Base-by-base conservation (phyloP, 2,329 filamentous ascomycete species). In the Aspergillus jensenii region DNA sequence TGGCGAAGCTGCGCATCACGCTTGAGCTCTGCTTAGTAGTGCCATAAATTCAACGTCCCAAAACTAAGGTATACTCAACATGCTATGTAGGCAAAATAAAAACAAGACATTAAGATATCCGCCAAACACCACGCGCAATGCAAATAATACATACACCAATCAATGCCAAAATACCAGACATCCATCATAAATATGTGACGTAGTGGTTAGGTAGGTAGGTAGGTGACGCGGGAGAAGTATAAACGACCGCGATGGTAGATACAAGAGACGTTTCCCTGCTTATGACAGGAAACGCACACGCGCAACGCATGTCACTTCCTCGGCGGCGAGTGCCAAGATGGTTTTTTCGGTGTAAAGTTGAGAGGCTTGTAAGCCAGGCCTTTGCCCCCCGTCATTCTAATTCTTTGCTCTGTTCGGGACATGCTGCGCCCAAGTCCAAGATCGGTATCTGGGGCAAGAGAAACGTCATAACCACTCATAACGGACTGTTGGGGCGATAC, bases 401-500 rank as follows among this genome's bases (percentile, higher is more conserved):
- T 76, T 31, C 77, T 68, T 61, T 76, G 69, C 58, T 79, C 78
- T 0, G 76, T 78, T 17, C 77, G 71, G 45, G 77, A 79, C 55
- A 79, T 62, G 8, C 71, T 72, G 33, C 72, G 67, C 5, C 75
- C 75, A 5, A 75, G 65, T 11, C 75, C 76, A 23, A 74, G 65
- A 15, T 73, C 69, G 2, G 67, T 70, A 40, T 73, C 69, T 19
- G 75, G 74, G 9, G 74, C 74, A 56, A 77, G 68, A 2, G 75
- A 72, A 50, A 79, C 72, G 49, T 78, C 69, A 56, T 76, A 75
- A 6, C 76, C 74, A 52, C 76, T 74, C 31, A 71, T 65, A 61
- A 52, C 69, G 58, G 46, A 59, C 35, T 63, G 58, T 45, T 70
- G 68, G n/a, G 71, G 65, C 25, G 73, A 73, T 39, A 68, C 63